Evolutionary conservation across 2,329 filamentous ascomycete genomes (phyloP).

Genomic region (Penicillium sp.): DNA sequence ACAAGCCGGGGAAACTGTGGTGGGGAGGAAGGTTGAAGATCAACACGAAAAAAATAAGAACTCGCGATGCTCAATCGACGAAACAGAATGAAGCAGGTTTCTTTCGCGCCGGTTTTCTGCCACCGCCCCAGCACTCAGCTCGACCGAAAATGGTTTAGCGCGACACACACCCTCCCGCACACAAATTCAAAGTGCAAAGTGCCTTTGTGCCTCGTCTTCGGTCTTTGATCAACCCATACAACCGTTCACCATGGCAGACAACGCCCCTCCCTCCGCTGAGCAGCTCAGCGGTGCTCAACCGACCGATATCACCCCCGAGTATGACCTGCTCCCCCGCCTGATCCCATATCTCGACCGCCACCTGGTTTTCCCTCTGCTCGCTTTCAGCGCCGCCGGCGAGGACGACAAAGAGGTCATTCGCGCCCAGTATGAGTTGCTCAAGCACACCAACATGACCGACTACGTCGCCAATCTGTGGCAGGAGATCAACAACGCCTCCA

Average conservation of each 20-base stretch:
- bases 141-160: slow-evolving; percentile 36
- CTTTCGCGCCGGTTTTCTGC: slow-evolving; percentile 27
- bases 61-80: slow-evolving; percentile 6
- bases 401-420: slow-evolving; percentile 77
- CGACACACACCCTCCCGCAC: slow-evolving; percentile 31
- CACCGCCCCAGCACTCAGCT: slow-evolving; percentile 23
- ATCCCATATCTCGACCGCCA: slow-evolving; percentile 93
- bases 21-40: slow-evolving; percentile 12
- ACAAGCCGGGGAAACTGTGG: slow-evolving; percentile 11
- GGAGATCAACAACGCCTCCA: slow-evolving; percentile 79
- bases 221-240: slow-evolving; percentile 23
- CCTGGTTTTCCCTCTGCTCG: slow-evolving; percentile 92
- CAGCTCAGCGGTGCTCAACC: slow-evolving; percentile 54
- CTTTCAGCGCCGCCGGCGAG: slow-evolving; percentile 81
- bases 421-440: slow-evolving; percentile 90
- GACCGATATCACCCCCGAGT: slow-evolving; percentile 66
- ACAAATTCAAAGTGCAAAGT: slow-evolving; percentile 34
- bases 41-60: neutral
- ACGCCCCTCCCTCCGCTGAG: slow-evolving; percentile 53
- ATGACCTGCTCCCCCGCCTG: slow-evolving; percentile 84
- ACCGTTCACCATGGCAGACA: slow-evolving; percentile 56
- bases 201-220: slow-evolving; percentile 27
- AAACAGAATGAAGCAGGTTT: slow-evolving; percentile 28
- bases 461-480: slow-evolving; percentile 92
- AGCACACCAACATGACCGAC: slow-evolving; percentile 98